These are phyloP conservation scores for Zangia roseola DNA, from an alignment of 768 basidiomycete genomes.

Conservation along the genomic window DNA sequence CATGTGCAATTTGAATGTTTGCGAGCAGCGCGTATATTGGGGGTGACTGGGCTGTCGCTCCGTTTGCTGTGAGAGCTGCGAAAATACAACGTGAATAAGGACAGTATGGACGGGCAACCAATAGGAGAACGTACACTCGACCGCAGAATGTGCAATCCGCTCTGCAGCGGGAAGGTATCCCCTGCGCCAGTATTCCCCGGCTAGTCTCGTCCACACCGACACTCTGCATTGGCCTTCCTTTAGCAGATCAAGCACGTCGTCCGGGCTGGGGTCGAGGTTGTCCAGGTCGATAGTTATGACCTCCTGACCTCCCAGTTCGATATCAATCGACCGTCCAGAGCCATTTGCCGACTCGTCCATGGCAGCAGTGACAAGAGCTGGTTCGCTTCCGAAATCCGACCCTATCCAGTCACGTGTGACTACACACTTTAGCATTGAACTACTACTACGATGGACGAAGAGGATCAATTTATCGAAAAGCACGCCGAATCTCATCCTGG, in stretches of 20 bases:
- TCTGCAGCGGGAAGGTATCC: conserved; percentile 76
- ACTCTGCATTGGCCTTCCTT: conserved; percentile 70
- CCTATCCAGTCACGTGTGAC: too few species aligned
- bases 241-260: conserved; percentile 72
- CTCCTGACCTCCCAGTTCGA: conserved; percentile 80
- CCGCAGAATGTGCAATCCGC: conserved; percentile 64
- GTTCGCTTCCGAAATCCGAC: too few species aligned
- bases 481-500: conserved; percentile 21
- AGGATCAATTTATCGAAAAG: conserved; percentile 1
- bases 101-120: not conserved
- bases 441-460: conserved; percentile 28
- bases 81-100: not conserved
- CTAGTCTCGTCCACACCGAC: conserved; percentile 78
- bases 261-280: conserved; percentile 75
- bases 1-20: conserved; percentile 78
- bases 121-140: conserved; percentile 52
- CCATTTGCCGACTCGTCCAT: conserved; percentile 20
- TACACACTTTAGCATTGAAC: too few species aligned
- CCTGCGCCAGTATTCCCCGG: conserved; percentile 85
- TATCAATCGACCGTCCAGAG: conserved; percentile 52
- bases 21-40: conserved; percentile 82
- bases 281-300: conserved; percentile 89
- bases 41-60: conserved; percentile 50
- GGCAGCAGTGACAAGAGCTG: too few species aligned
- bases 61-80: conserved; percentile 53